phyloP scores from a whole-genome alignment of 176 grass and related monocot species.

The Avena insularis region DNA sequence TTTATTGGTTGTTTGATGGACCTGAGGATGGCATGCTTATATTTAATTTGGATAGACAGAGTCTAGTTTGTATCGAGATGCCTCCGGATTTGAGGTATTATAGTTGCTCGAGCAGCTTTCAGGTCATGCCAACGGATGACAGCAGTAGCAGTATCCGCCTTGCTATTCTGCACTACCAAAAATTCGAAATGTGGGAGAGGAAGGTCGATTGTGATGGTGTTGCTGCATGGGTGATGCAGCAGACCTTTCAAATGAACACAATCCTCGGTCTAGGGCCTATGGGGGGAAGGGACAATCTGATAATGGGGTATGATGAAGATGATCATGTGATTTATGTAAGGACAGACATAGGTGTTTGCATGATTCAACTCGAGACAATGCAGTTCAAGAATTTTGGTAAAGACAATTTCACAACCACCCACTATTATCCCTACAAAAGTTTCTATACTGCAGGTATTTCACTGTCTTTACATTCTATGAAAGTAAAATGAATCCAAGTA shows the following conservation, averaged over 20 bases:
- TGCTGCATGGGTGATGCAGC: slow-evolving; percentile 3
- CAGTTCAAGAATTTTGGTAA: slow-evolving; percentile 28
- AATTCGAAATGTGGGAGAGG: slow-evolving; percentile 25
- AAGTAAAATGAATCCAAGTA: neutral
- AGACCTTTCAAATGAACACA: neutral
- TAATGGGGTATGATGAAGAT: slow-evolving; percentile 30
- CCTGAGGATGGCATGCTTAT: neutral
- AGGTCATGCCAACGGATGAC: slow-evolving; percentile 23
- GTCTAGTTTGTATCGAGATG: slow-evolving; percentile 12
- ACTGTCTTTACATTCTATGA: neutral
- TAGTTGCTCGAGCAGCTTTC: neutral
- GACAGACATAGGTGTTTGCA: slow-evolving; percentile 8
- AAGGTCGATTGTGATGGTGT: neutral
- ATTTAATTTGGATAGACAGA: slow-evolving; percentile 5
- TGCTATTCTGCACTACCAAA: neutral
- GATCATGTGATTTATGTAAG: slow-evolving; percentile 25
- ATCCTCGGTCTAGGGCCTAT: slow-evolving; percentile 4
- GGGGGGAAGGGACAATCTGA: slow-evolving; percentile 1
- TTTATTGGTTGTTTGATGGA: neutral
- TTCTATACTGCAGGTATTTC: slow-evolving; percentile 31
- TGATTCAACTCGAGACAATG: slow-evolving; percentile 24
- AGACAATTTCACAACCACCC: neutral
- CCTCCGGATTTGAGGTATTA: neutral
- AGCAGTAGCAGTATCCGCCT: slow-evolving; percentile 11
- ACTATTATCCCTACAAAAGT: slow-evolving; percentile 8